Evolutionary conservation across 176 grass and related monocot genomes (phyloP).

Genomic region (Tillandsia fasciculata): DNA sequence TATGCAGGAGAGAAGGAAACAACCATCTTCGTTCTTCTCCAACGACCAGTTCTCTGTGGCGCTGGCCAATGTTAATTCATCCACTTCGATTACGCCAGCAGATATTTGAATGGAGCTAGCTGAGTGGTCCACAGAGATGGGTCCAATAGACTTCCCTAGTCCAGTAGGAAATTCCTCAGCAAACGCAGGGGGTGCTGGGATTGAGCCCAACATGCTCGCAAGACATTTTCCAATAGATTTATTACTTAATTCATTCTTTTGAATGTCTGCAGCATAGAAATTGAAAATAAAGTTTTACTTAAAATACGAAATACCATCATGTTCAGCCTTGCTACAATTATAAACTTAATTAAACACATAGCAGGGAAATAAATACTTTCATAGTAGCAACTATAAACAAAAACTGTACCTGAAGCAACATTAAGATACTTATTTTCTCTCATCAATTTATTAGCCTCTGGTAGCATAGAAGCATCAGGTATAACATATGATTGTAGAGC

Average conservation of each 20-base stretch:
- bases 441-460: constrained; percentile 51
- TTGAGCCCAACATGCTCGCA: constrained; percentile 47
- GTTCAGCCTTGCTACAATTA: not conserved
- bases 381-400: not conserved
- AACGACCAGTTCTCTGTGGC: constrained; percentile 18
- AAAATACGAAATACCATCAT: not conserved
- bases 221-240: constrained; percentile 51
- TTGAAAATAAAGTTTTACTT: not conserved
- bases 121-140: constrained; percentile 21
- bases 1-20: constrained; percentile 36
- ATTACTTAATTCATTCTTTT: constrained; percentile 30
- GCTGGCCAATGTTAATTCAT: constrained; percentile 22
- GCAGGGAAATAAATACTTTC: constrained; percentile 2
- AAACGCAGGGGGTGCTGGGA: constrained; percentile 52
- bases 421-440: constrained; percentile 22
- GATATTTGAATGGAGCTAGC: constrained; percentile 48
- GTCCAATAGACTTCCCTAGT: constrained; percentile 33
- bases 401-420: constrained; percentile 53
- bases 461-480: constrained; percentile 48
- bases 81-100: constrained; percentile 47
- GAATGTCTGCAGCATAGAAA: constrained; percentile 24
- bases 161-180: constrained; percentile 41
- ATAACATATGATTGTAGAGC: constrained; percentile 55
- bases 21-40: constrained; percentile 46
- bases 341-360: not conserved